Evolutionary conservation across 78 protist genomes (phyloP).

Genomic region (Monocercomonoides exilis): DNA sequence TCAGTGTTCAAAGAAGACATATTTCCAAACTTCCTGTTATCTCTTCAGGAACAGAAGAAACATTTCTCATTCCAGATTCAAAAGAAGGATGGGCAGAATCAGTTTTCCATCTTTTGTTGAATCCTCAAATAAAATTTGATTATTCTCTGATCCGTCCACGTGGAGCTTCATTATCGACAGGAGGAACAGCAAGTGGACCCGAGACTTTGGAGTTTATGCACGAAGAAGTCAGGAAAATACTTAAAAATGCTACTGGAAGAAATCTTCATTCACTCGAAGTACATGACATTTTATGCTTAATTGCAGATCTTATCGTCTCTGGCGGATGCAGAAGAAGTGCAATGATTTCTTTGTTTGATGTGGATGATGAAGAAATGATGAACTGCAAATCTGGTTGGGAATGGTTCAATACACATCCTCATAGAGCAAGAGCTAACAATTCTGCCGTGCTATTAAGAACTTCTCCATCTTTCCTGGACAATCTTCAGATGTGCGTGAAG

Average conservation of each 20-base stretch:
- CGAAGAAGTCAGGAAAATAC: not conserved
- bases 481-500: not conserved
- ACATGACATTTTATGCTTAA: not conserved
- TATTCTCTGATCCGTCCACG: not conserved
- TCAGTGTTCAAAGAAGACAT: not conserved
- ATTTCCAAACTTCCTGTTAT: not conserved
- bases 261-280: not conserved
- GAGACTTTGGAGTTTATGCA: not conserved
- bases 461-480: not conserved
- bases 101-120: not conserved
- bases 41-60: not conserved
- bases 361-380: not conserved
- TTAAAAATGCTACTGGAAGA: not conserved
- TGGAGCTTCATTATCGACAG: not conserved
- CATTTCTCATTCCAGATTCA: not conserved
- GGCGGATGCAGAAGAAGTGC: constrained; percentile 5
- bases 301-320: constrained; percentile 1
- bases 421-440: not conserved
- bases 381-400: not conserved
- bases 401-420: not conserved
- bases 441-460: not conserved
- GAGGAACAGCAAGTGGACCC: not conserved
- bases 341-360: not conserved
- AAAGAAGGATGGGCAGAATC: not conserved
- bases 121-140: not conserved